Percentiles rank a stretch among this genome's conserved stretches.
phyloP scores from a whole-genome alignment of 2,329 filamentous ascomycete genomes.

The Colletotrichum sublineola region DNA sequence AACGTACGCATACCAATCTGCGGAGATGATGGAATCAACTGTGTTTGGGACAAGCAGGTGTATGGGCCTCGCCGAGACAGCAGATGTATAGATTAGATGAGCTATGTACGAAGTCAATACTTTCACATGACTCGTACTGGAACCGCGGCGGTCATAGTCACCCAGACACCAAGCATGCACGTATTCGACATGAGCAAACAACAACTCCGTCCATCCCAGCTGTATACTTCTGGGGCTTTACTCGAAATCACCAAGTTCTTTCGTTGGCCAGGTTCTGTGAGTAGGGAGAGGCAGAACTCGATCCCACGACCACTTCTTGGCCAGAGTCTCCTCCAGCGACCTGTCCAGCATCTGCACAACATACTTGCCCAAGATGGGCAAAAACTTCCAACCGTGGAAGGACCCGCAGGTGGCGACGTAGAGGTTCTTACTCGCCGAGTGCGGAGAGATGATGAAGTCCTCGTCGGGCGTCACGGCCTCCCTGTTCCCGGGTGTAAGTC shows the following conservation, averaged over 20 bases:
- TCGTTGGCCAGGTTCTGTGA: conserved; percentile 17
- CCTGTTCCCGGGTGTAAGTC: conserved; percentile 51
- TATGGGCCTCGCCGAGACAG: not conserved
- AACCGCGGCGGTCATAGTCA: not conserved
- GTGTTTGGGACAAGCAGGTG: not conserved
- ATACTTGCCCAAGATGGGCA: conserved; percentile 67
- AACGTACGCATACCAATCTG: not conserved
- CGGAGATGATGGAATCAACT: not conserved
- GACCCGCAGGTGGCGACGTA: conserved; percentile 68
- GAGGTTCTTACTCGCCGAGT: conserved; percentile 58
- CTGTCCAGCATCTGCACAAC: conserved; percentile 57
- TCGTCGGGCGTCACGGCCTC: conserved; percentile 65
- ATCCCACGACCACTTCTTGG: conserved; percentile 52
- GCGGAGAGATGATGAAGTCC: conserved; percentile 65
- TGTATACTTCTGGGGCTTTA: not conserved
- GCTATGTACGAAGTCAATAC: not conserved
- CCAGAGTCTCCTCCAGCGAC: conserved; percentile 50
- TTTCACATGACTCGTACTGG: not conserved
- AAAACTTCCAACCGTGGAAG: conserved; percentile 66
- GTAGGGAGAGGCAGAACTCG: conserved; percentile 18
- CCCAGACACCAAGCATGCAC: not conserved
- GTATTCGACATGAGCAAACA: not conserved
- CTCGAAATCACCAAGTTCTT: conserved; percentile 4
- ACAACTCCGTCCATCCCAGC: not conserved
- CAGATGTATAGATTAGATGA: not conserved